Evolutionary conservation across 495 filamentous ascomycete species (phyloP).

Genomic region (Xylaria scruposa): DNA sequence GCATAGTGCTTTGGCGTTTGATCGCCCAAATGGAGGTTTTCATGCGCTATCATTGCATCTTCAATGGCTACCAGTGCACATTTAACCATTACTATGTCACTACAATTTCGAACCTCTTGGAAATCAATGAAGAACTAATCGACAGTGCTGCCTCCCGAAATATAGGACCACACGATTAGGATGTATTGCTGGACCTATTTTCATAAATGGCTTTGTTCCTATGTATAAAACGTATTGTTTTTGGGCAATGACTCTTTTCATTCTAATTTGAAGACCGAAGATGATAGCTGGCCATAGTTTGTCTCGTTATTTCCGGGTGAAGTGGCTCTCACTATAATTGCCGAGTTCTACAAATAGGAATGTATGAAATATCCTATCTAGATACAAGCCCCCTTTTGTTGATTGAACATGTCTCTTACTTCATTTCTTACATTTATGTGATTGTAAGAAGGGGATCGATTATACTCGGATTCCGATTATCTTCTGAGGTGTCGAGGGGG

Average conservation of each 20-base stretch:
- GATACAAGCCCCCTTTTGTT: background rate
- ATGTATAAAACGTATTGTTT: background rate
- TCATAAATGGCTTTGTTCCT: background rate
- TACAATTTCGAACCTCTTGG: background rate
- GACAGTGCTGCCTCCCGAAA: background rate
- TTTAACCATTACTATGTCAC: background rate
- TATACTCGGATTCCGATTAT: background rate
- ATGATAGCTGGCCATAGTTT: background rate
- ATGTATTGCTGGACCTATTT: background rate
- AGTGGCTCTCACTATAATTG: background rate
- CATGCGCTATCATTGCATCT: background rate
- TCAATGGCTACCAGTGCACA: background rate
- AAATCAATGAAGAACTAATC: background rate
- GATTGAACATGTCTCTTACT: background rate
- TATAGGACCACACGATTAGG: background rate
- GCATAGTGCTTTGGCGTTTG: background rate
- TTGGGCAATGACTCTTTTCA: background rate
- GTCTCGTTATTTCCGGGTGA: background rate
- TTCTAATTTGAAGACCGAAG: background rate
- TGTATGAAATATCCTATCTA: background rate
- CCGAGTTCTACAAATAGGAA: background rate
- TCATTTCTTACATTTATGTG: background rate
- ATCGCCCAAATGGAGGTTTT: background rate
- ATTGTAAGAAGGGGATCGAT: background rate
- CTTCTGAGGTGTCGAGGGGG: no score